Conservation (phyloP, 768 basidiomycete species). For the Boletus rex-veris region DNA sequence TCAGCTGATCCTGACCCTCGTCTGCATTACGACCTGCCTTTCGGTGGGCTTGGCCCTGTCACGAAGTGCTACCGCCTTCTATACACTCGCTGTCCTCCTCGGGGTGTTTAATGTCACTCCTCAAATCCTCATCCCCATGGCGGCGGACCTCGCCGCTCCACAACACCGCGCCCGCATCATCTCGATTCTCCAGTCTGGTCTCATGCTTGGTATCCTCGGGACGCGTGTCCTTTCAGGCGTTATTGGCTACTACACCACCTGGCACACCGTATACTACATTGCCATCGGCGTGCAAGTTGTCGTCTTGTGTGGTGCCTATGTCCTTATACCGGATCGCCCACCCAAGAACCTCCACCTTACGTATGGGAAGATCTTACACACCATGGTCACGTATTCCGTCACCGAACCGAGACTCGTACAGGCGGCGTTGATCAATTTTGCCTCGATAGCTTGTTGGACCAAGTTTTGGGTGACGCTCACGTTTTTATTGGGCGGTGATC, state of each 20-base stretch:
- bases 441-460: constrained; percentile 30
- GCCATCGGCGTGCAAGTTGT: constrained; percentile 35
- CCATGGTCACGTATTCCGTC: constrained; percentile 38
- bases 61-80: constrained; percentile 30
- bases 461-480: constrained; percentile 43
- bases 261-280: constrained; percentile 42
- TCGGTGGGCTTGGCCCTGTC: constrained; percentile 40
- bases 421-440: constrained; percentile 23
- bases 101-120: constrained; percentile 40
- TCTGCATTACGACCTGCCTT: constrained; percentile 34
- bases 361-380: constrained; percentile 34
- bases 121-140: constrained; percentile 40
- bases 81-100: constrained; percentile 35
- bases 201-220: constrained; percentile 29
- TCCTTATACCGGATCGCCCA: constrained; percentile 40
- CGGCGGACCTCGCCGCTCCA: constrained; percentile 41
- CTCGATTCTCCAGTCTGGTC: constrained; percentile 32
- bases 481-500: constrained; percentile 41
- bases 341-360: constrained; percentile 37
- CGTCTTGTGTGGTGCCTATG: constrained; percentile 30
- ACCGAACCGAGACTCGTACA: constrained; percentile 45
- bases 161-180: constrained; percentile 21
- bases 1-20: constrained; percentile 36
- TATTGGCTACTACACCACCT: constrained; percentile 39
- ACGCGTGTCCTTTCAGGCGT: constrained; percentile 36